These are phyloP conservation scores for Exsudoporus frostii DNA, from an alignment of 768 basidiomycete genomes.

Conservation along the genomic window DNA sequence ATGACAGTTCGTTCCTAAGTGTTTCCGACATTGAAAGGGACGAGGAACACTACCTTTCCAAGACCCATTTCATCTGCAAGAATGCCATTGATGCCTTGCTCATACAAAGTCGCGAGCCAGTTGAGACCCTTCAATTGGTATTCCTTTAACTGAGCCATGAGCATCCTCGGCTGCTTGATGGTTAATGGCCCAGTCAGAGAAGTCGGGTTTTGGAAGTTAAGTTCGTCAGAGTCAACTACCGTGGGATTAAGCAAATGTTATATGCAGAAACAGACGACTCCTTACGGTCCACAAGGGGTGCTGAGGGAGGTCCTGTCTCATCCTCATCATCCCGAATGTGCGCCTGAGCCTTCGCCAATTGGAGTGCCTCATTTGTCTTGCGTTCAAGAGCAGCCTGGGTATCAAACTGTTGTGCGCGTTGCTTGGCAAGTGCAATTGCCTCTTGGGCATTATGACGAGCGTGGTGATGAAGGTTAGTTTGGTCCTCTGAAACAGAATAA, in stretches of 20 bases:
- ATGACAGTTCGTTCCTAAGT: not conserved
- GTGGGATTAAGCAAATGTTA: not conserved
- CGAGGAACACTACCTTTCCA: constrained; percentile 57
- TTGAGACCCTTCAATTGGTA: constrained; percentile 98
- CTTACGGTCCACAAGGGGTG: constrained; percentile 73
- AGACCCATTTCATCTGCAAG: constrained; percentile 99
- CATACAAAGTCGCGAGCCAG: constrained; percentile 96
- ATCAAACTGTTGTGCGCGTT: constrained; percentile 85
- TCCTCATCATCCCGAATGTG: constrained; percentile 43
- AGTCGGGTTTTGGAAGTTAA: constrained; percentile 99
- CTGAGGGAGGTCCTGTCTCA: constrained; percentile 32
- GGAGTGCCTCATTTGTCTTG: constrained; percentile 74
- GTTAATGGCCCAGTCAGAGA: constrained; percentile 80
- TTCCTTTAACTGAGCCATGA: constrained; percentile 96
- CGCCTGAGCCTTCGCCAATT: constrained; percentile 55
- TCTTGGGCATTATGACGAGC: constrained; percentile 88
- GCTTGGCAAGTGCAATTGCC: constrained; percentile 73
- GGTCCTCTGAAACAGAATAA: constrained; percentile 59
- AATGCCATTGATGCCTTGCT: constrained; percentile 99
- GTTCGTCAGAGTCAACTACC: constrained; percentile 90
- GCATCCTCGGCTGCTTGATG: constrained; percentile 90
- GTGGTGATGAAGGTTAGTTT: constrained; percentile 79
- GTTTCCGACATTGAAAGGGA: not conserved
- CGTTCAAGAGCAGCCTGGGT: constrained; percentile 75
- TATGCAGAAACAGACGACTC: constrained; percentile 1